phyloP scores from a whole-genome alignment of 116 monocot genomes.

The Trichopus zeylanicus region DNA sequence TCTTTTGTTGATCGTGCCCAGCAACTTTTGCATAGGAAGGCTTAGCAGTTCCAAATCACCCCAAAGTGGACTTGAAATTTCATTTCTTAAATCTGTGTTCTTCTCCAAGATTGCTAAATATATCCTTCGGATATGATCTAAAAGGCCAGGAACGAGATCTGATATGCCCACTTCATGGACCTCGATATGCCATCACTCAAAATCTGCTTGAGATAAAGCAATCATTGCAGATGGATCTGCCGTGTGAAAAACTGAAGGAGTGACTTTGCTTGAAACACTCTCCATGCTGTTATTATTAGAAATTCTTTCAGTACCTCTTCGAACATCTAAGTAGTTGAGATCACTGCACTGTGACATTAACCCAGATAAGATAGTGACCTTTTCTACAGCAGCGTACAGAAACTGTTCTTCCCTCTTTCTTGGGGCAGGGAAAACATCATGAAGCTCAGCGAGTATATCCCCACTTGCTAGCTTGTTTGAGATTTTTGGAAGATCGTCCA shows the following conservation, averaged over 20 bases:
- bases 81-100: conserved; percentile 29
- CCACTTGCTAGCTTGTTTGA: conserved; percentile 10
- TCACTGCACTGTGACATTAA: conserved; percentile 59
- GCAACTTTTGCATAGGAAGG: conserved; percentile 42
- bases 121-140: conserved; percentile 34
- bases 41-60: conserved; percentile 31
- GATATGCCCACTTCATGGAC: conserved; percentile 36
- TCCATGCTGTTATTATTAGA: conserved; percentile 17
- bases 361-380: conserved; percentile 39
- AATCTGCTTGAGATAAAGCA: conserved; percentile 10
- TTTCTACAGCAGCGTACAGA: conserved; percentile 18
- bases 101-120: conserved; percentile 39
- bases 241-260: conserved; percentile 4
- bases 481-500: conserved; percentile 36
- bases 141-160: conserved; percentile 31
- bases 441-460: conserved; percentile 24
- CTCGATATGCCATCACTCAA: conserved; percentile 29
- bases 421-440: conserved; percentile 9
- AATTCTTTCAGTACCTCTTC: conserved; percentile 31
- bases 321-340: conserved; percentile 58
- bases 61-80: conserved; percentile 5
- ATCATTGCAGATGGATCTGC: conserved; percentile 18
- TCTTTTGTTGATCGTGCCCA: conserved; percentile 37
- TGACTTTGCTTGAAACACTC: conserved; percentile 11
- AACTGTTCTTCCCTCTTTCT: conserved; percentile 9